Evolutionary conservation across 345 rosid species (phyloP).

Genomic region (Gossypium arboreum): DNA sequence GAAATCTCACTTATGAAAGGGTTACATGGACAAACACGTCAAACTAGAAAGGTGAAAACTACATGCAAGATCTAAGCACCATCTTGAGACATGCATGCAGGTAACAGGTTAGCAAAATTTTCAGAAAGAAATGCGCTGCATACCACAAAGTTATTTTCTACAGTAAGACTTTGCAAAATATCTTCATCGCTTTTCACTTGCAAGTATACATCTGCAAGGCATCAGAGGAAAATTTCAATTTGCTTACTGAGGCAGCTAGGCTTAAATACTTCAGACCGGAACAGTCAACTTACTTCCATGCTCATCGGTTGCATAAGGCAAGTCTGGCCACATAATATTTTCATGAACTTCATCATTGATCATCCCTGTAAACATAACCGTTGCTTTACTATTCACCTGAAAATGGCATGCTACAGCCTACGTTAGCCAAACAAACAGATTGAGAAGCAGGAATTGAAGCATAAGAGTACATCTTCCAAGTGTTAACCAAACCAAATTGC

Average conservation of each 20-base stretch:
- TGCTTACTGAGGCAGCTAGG: neutral
- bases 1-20: neutral
- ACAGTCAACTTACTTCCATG: constrained; percentile 64
- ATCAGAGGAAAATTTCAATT: constrained; percentile 21
- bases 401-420: constrained; percentile 52
- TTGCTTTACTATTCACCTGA: constrained; percentile 86
- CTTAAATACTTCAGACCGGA: neutral
- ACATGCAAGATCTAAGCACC: neutral
- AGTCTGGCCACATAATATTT: constrained; percentile 77
- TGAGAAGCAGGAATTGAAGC: neutral
- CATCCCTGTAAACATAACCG: constrained; percentile 61
- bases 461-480: neutral
- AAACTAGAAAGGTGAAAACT: neutral
- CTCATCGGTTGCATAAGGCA: constrained; percentile 78
- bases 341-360: constrained; percentile 62
- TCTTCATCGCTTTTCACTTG: constrained; percentile 85
- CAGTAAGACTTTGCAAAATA: constrained; percentile 55
- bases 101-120: neutral
- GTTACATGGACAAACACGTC: neutral
- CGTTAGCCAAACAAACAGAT: constrained; percentile 38
- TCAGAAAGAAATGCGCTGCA: constrained; percentile 24
- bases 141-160: constrained; percentile 78
- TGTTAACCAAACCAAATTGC: constrained; percentile 4
- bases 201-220: constrained; percentile 68
- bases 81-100: neutral